These are phyloP conservation scores for Chondrostereum purpureum DNA, from an alignment of 1,284 basidiomycete genomes.

Conservation along the genomic window DNA sequence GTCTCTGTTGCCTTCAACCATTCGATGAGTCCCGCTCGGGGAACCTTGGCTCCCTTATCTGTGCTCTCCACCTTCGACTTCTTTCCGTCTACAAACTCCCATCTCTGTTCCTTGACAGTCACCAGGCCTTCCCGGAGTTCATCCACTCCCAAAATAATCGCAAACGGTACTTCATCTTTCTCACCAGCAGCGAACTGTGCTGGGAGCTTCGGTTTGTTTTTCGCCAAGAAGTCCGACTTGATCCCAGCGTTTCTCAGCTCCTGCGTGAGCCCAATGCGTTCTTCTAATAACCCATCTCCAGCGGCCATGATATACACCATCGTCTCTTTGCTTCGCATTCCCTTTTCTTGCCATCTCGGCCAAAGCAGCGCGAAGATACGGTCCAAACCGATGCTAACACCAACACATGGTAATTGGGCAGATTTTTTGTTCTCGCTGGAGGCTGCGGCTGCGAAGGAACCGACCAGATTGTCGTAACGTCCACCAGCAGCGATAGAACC, in stretches of 20 bases:
- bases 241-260: constrained; percentile 85
- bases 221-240: constrained; percentile 94
- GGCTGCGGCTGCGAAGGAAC: constrained; percentile 83
- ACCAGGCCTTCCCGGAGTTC: constrained; percentile 83
- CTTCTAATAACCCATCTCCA: constrained; percentile 84
- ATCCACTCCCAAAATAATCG: constrained; percentile 83
- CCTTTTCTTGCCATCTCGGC: constrained; percentile 74
- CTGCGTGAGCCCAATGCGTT: constrained; percentile 80
- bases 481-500: constrained; percentile 98
- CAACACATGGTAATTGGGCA: constrained; percentile 80
- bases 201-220: constrained; percentile 83
- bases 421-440: constrained; percentile 52
- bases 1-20: constrained; percentile 57
- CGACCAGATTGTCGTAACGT: constrained; percentile 95
- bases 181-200: constrained; percentile 91
- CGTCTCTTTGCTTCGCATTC: constrained; percentile 81
- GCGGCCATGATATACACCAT: constrained; percentile 93
- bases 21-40: constrained; percentile 59
- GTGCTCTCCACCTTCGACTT: constrained; percentile 63
- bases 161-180: constrained; percentile 86
- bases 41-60: constrained; percentile 65
- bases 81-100: constrained; percentile 69
- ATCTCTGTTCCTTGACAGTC: constrained; percentile 88
- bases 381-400: constrained; percentile 91
- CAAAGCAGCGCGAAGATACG: constrained; percentile 93